phyloP scores from a whole-genome alignment of 768 basidiomycete species.

The Hericium rajendrae region DNA sequence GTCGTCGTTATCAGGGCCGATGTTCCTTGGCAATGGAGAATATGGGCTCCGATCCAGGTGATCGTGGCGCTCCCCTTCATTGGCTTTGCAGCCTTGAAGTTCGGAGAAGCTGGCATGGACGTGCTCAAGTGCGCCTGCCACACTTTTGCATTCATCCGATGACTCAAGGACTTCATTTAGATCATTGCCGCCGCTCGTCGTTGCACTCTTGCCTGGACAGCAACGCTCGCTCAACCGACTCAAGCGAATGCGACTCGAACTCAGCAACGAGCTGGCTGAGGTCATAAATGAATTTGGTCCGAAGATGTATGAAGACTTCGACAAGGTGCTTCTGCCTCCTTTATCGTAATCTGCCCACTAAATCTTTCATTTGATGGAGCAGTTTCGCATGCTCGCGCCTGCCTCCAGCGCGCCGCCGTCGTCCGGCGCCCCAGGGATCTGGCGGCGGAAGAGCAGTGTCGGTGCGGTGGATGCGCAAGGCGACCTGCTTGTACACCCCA shows the following conservation, averaged over 20 bases:
- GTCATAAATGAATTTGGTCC: constrained; percentile 86
- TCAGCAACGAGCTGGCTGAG: constrained; percentile 76
- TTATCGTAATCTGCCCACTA: not conserved
- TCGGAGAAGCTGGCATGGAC: constrained; percentile 95
- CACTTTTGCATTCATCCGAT: constrained; percentile 1
- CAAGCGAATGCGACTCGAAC: constrained; percentile 57
- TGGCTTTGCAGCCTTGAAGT: constrained; percentile 89
- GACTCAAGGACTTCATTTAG: constrained; percentile 28
- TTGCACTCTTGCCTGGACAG: constrained; percentile 83
- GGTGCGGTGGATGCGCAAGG: constrained; percentile 76
- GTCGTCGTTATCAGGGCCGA: constrained; percentile 58
- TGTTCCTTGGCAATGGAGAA: constrained; percentile 48
- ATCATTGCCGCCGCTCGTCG: constrained; percentile 82
- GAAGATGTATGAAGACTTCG: constrained; percentile 76
- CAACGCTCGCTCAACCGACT: constrained; percentile 69
- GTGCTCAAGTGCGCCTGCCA: constrained; percentile 72
- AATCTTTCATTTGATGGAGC: constrained; percentile 3
- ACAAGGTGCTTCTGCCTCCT: constrained; percentile 42
- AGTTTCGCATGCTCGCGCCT: constrained; percentile 74
- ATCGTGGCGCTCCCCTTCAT: constrained; percentile 70
- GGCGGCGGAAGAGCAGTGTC: constrained; percentile 66
- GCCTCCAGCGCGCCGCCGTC: constrained; percentile 77
- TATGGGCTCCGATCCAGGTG: constrained; percentile 71
- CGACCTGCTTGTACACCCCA: constrained; percentile 78
- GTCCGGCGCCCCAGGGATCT: constrained; percentile 56